Evolutionary conservation across 108 stramenopile species (phyloP), one percentile per base, ranked within the genome.

Genomic region (Nitzschia sp.): DNA sequence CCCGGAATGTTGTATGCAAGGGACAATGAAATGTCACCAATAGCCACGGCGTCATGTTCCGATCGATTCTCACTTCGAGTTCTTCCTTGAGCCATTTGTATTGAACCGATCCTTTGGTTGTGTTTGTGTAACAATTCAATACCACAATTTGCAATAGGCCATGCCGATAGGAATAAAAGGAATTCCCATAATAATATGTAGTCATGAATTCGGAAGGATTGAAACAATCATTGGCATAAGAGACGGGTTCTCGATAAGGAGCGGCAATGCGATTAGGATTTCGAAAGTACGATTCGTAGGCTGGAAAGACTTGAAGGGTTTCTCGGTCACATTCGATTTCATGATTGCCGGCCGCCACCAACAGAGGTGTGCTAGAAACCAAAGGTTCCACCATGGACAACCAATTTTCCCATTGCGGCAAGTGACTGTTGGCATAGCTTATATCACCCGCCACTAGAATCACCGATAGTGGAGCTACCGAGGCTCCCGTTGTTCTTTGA

Each of bases 321-420:
- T 63, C 33, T 17, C 66, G 70, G 30, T 85, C 68, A 62, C 77
- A 78, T 68, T 90, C 94, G 54, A 93, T 72, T 68, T 93, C 91
- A 55, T 93, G 91, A 79, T 94, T 94, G 1, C 93, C 93, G 3
- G 84, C 74, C 4, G 86, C 86, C 31, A 86, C 75, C 48, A 85
- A 75, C 38, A 83, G 46, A 0, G 90, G 88, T 19, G 71, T 64
- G 13, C 49, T 46, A 13, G 62, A 65, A 53, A 83, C 19, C 33
- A 83, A 32, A 2, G 82, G 82, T 66, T 78, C 66, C 85, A 86
- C 85, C 38, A 65, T 58, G 17, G 58, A 55, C 57, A 84, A 74
- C 83, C 83, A 95, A 19, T 62, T 76, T 29, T 84, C 80, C 93
- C 93, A 95, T 46, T 74, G 64, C 9, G 30, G 61, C 53, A 86